Base-by-base conservation (phyloP, 2,329 filamentous ascomycete species). In the Ramularia endophylla region DNA sequence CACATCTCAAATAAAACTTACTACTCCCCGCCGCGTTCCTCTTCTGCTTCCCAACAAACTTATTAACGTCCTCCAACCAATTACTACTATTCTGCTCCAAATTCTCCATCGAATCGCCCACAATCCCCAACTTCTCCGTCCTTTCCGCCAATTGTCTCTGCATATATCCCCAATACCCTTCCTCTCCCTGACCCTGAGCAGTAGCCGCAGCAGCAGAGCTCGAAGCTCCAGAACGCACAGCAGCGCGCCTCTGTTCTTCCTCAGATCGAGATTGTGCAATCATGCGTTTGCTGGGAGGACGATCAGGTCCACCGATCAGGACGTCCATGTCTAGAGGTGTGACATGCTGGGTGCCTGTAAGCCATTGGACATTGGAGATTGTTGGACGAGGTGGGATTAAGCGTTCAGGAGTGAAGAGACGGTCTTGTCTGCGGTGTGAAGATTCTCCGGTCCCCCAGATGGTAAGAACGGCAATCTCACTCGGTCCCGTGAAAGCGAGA, bases 341-440 rank as follows among this genome's bases (percentile, higher is more conserved):
- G 33, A 98, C 77, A 55, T 94, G 85, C 64, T 95, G 90, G 1
- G 90, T 97, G 3, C 92, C 92, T 0, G 88, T 85, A 38, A 98
- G 87, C 92, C 92, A 98, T 65, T 97, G 88, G 27, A 98, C 66
- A 56, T 94, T 95, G 15, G 86, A 94, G 46, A 98, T 98, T 0
- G 88, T 95, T 1, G 92, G 92, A 2, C 92, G 80, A 9, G 87
- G 75, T 2, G 89, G 90, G 16, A 85, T 75, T 12, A 76, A 60
- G 1, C 86, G 75, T 43, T 85, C 73, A 0, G 85, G 81, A 59
- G 97, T 95, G 64, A 86, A 78, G 3, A 98, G 72, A 6, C 72
- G 78, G 59, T 95, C 89, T n/a, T 78, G 68, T 12, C 69, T 68
- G 31, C 59, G 65, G n/a, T 47, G 50, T 47, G 86, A 67, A 19